Evolutionary conservation across 2,329 filamentous ascomycete genomes (phyloP).

Genomic region (Trichoderma harzianum): DNA sequence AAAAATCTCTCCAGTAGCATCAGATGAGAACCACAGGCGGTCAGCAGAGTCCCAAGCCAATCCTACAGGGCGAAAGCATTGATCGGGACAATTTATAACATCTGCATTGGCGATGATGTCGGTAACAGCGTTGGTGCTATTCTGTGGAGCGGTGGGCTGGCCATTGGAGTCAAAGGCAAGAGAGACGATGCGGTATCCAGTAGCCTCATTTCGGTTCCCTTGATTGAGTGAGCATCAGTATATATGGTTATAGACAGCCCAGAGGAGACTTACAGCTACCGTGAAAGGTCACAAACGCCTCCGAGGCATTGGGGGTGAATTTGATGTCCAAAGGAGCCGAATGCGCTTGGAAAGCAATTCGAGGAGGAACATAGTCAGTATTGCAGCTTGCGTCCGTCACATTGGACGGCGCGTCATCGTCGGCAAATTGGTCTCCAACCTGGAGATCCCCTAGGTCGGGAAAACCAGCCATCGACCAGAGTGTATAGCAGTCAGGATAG

Average conservation of each 20-base stretch:
- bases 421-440: conserved; percentile 50
- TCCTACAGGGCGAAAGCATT: conserved; percentile 62
- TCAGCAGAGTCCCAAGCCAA: conserved; percentile 50
- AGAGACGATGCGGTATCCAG: conserved; percentile 45
- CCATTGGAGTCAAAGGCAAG: conserved; percentile 41
- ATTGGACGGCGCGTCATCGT: conserved; percentile 30
- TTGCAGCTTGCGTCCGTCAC: conserved; percentile 46
- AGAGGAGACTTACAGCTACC: conserved; percentile 60
- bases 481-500: conserved; percentile 66
- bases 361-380: conserved; percentile 43
- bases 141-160: conserved; percentile 36
- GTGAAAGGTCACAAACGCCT: conserved; percentile 67
- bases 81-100: conserved; percentile 48
- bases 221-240: background rate
- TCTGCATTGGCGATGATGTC: conserved; percentile 57
- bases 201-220: conserved; percentile 43
- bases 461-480: conserved; percentile 54
- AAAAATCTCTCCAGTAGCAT: conserved; percentile 64
- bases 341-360: conserved; percentile 61
- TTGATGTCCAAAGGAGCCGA: conserved; percentile 69
- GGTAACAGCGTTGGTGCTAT: conserved; percentile 46
- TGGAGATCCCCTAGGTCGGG: conserved; percentile 41
- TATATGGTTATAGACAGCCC: background rate
- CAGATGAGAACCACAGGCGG: conserved; percentile 60
- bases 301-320: conserved; percentile 56